Conservation (phyloP, 305 asterid species). For the Fraxinus platypoda region DNA sequence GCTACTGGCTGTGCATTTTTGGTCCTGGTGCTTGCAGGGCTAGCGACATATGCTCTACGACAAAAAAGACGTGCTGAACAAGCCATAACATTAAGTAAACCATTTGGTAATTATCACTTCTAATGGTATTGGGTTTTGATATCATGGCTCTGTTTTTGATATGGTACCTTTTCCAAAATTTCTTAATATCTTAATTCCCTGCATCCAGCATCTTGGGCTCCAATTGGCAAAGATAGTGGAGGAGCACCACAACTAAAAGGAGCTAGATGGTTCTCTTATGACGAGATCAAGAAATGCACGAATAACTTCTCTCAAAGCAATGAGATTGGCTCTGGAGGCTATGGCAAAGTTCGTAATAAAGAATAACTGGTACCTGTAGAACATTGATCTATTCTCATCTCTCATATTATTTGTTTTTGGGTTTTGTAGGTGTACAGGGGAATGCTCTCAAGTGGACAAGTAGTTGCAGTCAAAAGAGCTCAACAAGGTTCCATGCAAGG, state of each 20-base stretch:
- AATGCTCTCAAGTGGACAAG: constrained; percentile 60
- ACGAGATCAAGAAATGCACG: constrained; percentile 85
- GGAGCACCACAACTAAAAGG: constrained; percentile 98
- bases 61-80: constrained; percentile 87
- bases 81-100: constrained; percentile 79
- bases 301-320: constrained; percentile 70
- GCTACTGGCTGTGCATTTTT: constrained; percentile 60
- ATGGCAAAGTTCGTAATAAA: constrained; percentile 65
- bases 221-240: constrained; percentile 85
- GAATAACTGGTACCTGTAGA: not conserved
- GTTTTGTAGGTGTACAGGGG: constrained; percentile 76
- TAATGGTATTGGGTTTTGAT: constrained; percentile 5
- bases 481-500: constrained; percentile 86
- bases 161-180: not conserved
- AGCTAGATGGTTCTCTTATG: constrained; percentile 91
- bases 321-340: constrained; percentile 92
- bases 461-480: constrained; percentile 82
- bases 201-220: constrained; percentile 76
- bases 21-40: constrained; percentile 58
- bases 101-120: constrained; percentile 57
- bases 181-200: constrained; percentile 17
- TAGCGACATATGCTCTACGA: constrained; percentile 63
- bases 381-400: not conserved
- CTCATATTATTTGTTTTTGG: not conserved
- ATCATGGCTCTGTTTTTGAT: not conserved